These are phyloP conservation scores for Fraxinus xanthoxyloides DNA, from an alignment of 305 asterid species.

Conservation along the genomic window DNA sequence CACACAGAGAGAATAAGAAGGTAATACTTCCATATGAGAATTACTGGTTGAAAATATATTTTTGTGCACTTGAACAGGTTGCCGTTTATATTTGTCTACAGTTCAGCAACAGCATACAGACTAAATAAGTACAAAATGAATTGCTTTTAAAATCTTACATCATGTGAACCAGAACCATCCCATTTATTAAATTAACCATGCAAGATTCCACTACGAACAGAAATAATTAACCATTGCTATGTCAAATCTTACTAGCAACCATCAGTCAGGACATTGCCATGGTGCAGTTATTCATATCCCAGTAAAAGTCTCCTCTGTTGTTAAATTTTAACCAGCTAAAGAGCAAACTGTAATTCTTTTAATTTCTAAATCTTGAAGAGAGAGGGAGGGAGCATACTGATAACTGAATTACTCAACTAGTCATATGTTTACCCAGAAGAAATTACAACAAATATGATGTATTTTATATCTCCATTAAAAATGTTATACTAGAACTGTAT, in stretches of 20 bases:
- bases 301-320: background rate
- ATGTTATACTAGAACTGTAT: background rate
- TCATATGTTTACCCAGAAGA: background rate
- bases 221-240: background rate
- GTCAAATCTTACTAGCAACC: background rate
- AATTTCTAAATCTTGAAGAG: background rate
- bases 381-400: background rate
- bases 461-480: background rate
- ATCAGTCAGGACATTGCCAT: background rate
- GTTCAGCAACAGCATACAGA: background rate
- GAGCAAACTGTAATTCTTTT: background rate
- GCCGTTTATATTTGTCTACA: background rate
- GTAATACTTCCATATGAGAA: background rate
- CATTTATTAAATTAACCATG: background rate
- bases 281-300: background rate
- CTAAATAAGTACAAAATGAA: background rate
- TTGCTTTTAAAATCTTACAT: background rate
- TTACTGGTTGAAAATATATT: background rate
- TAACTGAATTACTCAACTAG: background rate
- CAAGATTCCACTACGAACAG: background rate
- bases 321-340: background rate
- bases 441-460: background rate
- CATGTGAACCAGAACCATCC: background rate
- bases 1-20: background rate
- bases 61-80: background rate